A percentile compares a stretch with the other conserved stretches of the same genome.
Conservation (phyloP, 2,329 filamentous ascomycete genomes). For the Epichloe sylvatica region DNA sequence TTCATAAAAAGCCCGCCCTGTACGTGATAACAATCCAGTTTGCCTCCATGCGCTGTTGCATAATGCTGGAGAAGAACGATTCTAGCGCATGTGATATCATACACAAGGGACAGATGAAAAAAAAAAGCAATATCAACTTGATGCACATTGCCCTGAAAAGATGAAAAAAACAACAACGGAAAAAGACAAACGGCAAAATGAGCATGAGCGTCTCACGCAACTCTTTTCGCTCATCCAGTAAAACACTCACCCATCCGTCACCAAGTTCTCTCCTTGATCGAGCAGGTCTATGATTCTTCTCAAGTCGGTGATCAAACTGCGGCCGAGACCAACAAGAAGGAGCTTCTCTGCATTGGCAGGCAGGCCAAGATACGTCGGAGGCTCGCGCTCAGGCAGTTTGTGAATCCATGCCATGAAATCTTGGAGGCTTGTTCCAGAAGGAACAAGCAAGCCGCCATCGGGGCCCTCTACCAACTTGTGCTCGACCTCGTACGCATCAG, state of each 20-base stretch:
- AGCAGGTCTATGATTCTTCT: conserved; percentile 74
- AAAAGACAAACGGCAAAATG: too few relatives aligned
- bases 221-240: conserved; percentile 1
- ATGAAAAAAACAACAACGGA: too few relatives aligned
- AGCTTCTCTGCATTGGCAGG: conserved; percentile 95
- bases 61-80: background rate
- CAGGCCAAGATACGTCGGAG: conserved; percentile 84
- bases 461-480: conserved; percentile 70
- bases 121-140: too few relatives aligned
- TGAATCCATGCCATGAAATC: conserved; percentile 91
- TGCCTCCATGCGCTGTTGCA: background rate
- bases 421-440: conserved; percentile 64
- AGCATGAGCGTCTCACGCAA: too few relatives aligned
- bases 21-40: background rate
- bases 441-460: conserved; percentile 55
- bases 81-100: too few relatives aligned
- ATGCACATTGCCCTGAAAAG: too few relatives aligned
- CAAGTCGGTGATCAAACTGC: conserved; percentile 70
- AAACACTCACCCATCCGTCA: conserved; percentile 41
- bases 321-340: conserved; percentile 74
- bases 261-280: conserved; percentile 86
- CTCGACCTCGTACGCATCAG: conserved; percentile 80
- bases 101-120: too few relatives aligned
- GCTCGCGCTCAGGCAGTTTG: conserved; percentile 81
- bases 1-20: background rate